Base-by-base conservation (phyloP, 306 rosid genomes). In the Acacia crassicarpa region DNA sequence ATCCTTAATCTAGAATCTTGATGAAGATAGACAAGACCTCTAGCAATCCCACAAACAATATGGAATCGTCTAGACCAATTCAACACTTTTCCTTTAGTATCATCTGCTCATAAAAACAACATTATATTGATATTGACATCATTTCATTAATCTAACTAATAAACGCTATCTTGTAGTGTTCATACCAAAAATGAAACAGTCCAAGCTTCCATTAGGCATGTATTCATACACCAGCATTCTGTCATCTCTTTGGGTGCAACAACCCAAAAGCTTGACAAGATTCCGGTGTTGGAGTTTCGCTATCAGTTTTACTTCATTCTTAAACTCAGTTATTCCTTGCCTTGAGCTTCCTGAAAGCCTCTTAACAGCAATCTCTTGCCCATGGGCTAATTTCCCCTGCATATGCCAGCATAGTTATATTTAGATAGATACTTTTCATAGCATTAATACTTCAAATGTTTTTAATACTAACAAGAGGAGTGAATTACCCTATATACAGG, bases 301-400 rank as follows among this genome's bases (percentile, higher is more conserved):
- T n/a, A 86, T 82, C 10, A 89, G 46, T 49, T 72, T 80, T 19
- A 86, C 89, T 82, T 89, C 88, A 78, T 82, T 86, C 43, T 68
- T 89, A 22, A 89, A 84, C 74, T 89, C 88, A 2, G 14, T 78
- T 19, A 35, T 14, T 65, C 90, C 90, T 69, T 87, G 89, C 75
- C 87, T 76, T 1, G 89, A 89, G 15, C 23, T 66, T 22, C 25
- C 70, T 56, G 91, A 89, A 73, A 86, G 91, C 77, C 75, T 83
- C 41, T 89, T 89, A 27, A 86, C 89, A 33, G 90, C 92, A 68
- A 89, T 78, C 72, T 84, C 84, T 81, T 78, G 83, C 9, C 89
- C 87, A 54, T 33, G 23, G 10, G 8, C 45, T 67, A 67, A 35
- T 35, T 16, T 35, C 35, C 46, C 72, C 72, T 67, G 7, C 49